These are phyloP conservation scores for Annulohypoxylon maeteangense DNA, from an alignment of 495 filamentous ascomycete species.

Conservation along the genomic window DNA sequence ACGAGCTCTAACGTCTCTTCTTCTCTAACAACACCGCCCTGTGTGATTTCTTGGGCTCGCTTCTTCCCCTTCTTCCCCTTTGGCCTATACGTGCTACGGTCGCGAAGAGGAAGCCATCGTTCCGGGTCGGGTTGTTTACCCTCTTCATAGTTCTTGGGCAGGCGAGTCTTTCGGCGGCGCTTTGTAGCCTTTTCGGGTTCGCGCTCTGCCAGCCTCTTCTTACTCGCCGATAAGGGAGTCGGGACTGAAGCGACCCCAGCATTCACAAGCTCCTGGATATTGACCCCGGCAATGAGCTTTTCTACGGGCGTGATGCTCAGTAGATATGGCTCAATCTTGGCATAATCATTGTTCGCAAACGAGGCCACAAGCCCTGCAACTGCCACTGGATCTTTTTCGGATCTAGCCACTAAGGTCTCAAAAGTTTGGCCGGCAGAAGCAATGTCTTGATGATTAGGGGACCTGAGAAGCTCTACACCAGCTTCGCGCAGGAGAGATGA, in stretches of 20 bases:
- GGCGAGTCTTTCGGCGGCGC: constrained; percentile 75
- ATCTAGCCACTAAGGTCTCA: constrained; percentile 67
- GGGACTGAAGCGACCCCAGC: constrained; percentile 77
- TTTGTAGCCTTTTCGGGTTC: constrained; percentile 67
- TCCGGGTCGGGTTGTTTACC: constrained; percentile 86
- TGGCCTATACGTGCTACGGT: constrained; percentile 87
- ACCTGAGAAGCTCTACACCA: constrained; percentile 80
- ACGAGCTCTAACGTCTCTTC: constrained; percentile 72
- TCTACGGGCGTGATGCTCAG: constrained; percentile 72
- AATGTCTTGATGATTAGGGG: constrained; percentile 72
- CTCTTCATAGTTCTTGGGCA: constrained; percentile 81
- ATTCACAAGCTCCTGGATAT: constrained; percentile 75
- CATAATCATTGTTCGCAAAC: constrained; percentile 73
- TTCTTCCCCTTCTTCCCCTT: constrained; percentile 93
- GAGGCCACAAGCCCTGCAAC: constrained; percentile 87
- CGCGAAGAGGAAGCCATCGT: constrained; percentile 89
- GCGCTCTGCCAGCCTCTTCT: constrained; percentile 69
- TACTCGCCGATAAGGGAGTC: constrained; percentile 49
- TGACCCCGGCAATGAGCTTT: constrained; percentile 71
- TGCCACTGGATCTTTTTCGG: constrained; percentile 71
- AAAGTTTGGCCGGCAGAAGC: constrained; percentile 79
- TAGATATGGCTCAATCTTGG: constrained; percentile 68
- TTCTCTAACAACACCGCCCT: constrained; percentile 81
- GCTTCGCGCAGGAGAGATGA: constrained; percentile 78
- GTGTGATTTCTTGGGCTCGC: constrained; percentile 78